These are phyloP conservation scores for Rhododendron ovatum DNA, from an alignment of 148 eudicot species.

Conservation along the genomic window DNA sequence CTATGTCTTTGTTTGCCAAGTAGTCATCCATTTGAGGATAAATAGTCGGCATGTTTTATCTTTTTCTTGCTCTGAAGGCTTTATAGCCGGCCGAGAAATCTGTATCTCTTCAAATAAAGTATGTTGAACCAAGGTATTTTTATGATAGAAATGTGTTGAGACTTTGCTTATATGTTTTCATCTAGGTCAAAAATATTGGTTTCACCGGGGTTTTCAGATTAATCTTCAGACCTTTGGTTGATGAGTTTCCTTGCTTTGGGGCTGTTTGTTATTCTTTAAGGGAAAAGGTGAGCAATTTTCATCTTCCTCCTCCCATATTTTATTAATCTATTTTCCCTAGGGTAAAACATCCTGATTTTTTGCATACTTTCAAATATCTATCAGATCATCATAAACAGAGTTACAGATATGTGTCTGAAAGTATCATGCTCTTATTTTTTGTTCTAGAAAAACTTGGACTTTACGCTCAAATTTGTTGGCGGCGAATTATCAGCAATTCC, in stretches of 20 bases:
- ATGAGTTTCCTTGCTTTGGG: slow-evolving; percentile 79
- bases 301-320: background rate
- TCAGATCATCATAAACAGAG: background rate
- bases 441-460: slow-evolving; percentile 64
- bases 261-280: slow-evolving; percentile 71
- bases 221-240: slow-evolving; percentile 74
- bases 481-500: slow-evolving; percentile 78
- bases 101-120: background rate
- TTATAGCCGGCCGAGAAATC: background rate
- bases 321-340: background rate
- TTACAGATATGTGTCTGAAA: background rate
- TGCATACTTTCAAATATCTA: background rate
- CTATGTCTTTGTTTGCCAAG: background rate
- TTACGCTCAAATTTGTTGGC: slow-evolving; percentile 76
- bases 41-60: background rate
- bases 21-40: background rate
- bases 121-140: background rate
- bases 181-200: slow-evolving; percentile 71
- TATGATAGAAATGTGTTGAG: background rate
- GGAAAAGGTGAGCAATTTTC: slow-evolving; percentile 47
- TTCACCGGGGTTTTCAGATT: slow-evolving; percentile 87
- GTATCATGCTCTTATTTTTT: background rate
- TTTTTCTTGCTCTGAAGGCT: background rate
- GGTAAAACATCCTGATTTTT: background rate
- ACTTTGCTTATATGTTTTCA: background rate